Base-by-base conservation (phyloP, 768 basidiomycete species). In the Mrakia hoshinonis region DNA sequence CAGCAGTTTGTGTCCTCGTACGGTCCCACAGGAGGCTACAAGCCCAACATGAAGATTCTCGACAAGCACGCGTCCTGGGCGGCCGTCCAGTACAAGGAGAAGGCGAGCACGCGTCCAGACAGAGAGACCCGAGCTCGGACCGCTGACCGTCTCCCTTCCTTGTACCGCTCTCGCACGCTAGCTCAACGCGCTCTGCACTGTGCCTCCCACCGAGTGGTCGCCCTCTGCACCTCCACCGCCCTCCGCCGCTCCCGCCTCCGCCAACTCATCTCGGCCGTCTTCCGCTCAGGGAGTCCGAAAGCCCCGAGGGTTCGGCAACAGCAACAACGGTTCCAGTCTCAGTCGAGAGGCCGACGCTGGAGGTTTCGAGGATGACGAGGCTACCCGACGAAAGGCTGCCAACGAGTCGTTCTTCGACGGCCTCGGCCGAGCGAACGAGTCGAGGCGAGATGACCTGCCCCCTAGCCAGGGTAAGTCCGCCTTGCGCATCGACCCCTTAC, bases 51-150 rank as follows among this genome's bases (percentile, higher is more conserved):
- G 73, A 75, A 73, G 7, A 78, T 80, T 73, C 67, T 70, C 52
- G 76, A 77, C 20, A 80, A 81, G 68, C 97, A 97, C 80, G 91
- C 92, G 77, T 89, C 86, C 48, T 96, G 94, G 92, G 90, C 93
- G 2, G 95, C 93, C 1, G 83, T 89, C 2, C 93, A 97, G 80
- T 98, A 98, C 80, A 86, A 90, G 52, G 91, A 93, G 80, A 99
- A 96, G 84, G 93, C 90, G 15, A 3, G 70, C 24, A 15, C 49
- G 34, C 13, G 43, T 47, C 38, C 15, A 38, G 29, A 60, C 20
- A n/a, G 24, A 24, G 48, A 46, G 49, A 47, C 63, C 34, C 39
- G 15, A 34, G 20, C 20, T 68, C 46, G 15, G 1, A 5, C n/a
- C 26, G 47, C 60, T 55, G 48, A 54, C 38, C 36, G 39, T 49